Conservation (phyloP, 2,329 filamentous ascomycete genomes). For the Exophiala oligosperma region DNA sequence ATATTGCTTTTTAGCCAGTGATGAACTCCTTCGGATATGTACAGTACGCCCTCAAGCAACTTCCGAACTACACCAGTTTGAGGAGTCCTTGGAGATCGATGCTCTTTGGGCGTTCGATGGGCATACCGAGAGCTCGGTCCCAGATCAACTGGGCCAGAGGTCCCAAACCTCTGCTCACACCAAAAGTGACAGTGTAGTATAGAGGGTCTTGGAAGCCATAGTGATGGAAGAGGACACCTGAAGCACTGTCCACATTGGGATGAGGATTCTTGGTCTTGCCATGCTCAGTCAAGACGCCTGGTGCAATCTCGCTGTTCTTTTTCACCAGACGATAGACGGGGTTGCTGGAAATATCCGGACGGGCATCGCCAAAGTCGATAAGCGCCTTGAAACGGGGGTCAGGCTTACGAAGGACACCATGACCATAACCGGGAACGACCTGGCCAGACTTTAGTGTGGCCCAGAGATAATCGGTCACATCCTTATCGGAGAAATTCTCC, state of each 20-base stretch:
- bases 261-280: constrained; percentile 99
- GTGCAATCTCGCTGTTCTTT: constrained; percentile 89
- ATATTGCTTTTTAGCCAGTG: not conserved
- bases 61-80: constrained; percentile 52
- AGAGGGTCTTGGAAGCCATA: constrained; percentile 97
- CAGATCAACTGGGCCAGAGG: constrained; percentile 93
- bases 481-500: constrained; percentile 71
- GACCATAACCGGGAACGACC: constrained; percentile 92
- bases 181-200: constrained; percentile 79
- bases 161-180: constrained; percentile 70
- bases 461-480: constrained; percentile 91
- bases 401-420: constrained; percentile 93
- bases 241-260: constrained; percentile 92
- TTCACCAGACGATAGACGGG: constrained; percentile 93
- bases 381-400: constrained; percentile 95
- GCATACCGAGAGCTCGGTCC: constrained; percentile 89
- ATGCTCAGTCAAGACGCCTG: constrained; percentile 86
- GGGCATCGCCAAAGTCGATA: constrained; percentile 88
- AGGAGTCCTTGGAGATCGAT: constrained; percentile 88
- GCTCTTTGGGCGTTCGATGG: constrained; percentile 97
- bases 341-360: constrained; percentile 80
- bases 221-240: constrained; percentile 94
- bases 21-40: constrained; percentile 12
- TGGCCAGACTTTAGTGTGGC: constrained; percentile 87
- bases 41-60: constrained; percentile 3